phyloP scores from a whole-genome alignment of 148 eudicot species.

The Amaranthus cruentus region DNA sequence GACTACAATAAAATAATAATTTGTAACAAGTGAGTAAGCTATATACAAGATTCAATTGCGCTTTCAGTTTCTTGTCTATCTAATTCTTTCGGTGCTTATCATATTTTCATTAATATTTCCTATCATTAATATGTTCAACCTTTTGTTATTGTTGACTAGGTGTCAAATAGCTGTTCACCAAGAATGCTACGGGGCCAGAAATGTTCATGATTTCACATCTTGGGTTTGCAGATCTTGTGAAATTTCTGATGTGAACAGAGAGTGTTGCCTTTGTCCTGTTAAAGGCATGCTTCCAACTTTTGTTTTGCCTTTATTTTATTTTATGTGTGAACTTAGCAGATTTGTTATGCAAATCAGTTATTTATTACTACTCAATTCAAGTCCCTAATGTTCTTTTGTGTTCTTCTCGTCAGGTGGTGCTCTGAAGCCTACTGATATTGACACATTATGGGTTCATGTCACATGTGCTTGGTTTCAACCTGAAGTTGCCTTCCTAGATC shows the following conservation, averaged over 20 bases:
- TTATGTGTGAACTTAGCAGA: background rate
- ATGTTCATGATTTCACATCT: conserved; percentile 64
- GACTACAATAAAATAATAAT: conserved; percentile 86
- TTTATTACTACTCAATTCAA: conserved; percentile 5
- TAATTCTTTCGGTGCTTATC: background rate
- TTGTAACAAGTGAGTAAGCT: conserved; percentile 67
- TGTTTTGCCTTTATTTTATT: background rate
- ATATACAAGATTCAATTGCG: background rate
- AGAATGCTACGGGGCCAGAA: conserved; percentile 84
- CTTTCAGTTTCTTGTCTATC: background rate
- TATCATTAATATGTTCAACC: background rate
- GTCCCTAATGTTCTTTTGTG: background rate
- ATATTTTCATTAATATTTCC: background rate
- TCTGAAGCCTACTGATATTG: conserved; percentile 87
- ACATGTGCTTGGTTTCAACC: conserved; percentile 98
- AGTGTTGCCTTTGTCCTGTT: conserved; percentile 95
- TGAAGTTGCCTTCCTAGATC: conserved; percentile 73
- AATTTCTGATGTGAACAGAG: conserved; percentile 51
- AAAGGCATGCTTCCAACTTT: conserved; percentile 49
- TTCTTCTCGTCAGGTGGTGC: conserved; percentile 71
- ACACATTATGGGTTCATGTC: conserved; percentile 89
- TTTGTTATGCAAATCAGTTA: conserved; percentile 4
- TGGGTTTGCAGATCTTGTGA: conserved; percentile 99
- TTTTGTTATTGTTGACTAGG: conserved; percentile 30
- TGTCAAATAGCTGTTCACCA: conserved; percentile 99